phyloP scores from a whole-genome alignment of 495 filamentous ascomycete genomes.

The Podospora fimiseda region DNA sequence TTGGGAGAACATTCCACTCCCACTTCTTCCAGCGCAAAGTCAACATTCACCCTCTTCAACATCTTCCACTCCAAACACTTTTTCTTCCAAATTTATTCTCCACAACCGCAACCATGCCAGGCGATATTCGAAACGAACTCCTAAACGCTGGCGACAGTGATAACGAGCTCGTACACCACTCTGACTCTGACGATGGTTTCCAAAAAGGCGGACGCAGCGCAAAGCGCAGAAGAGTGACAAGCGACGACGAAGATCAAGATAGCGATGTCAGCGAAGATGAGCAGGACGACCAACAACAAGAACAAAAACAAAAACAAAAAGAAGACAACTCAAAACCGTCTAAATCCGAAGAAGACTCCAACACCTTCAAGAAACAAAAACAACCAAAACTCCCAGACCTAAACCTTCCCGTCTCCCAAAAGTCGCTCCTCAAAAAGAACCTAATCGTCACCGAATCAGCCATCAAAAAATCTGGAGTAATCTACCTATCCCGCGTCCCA shows the following conservation, averaged over 20 bases:
- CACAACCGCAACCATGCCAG: not conserved
- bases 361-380: constrained; percentile 17
- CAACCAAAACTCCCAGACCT: constrained; percentile 37
- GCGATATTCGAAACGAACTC: constrained; percentile 65
- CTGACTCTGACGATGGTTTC: constrained; percentile 65
- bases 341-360: constrained; percentile 14
- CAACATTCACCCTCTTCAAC: too few relatives aligned
- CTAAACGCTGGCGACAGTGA: constrained; percentile 66
- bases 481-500: constrained; percentile 86
- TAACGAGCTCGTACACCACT: constrained; percentile 55
- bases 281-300: constrained; percentile 17
- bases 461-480: constrained; percentile 62
- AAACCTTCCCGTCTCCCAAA: constrained; percentile 17
- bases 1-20: too few relatives aligned
- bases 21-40: too few relatives aligned
- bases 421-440: constrained; percentile 52
- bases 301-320: constrained; percentile 14
- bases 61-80: too few relatives aligned
- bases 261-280: too few relatives aligned
- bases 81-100: too few relatives aligned
- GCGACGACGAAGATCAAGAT: constrained; percentile 29
- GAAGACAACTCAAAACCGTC: constrained; percentile 1
- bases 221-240: constrained; percentile 58
- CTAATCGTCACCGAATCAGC: constrained; percentile 52
- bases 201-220: constrained; percentile 53